Base-by-base conservation (phyloP, 2,329 filamentous ascomycete species). In the Cordyceps farinosa region DNA sequence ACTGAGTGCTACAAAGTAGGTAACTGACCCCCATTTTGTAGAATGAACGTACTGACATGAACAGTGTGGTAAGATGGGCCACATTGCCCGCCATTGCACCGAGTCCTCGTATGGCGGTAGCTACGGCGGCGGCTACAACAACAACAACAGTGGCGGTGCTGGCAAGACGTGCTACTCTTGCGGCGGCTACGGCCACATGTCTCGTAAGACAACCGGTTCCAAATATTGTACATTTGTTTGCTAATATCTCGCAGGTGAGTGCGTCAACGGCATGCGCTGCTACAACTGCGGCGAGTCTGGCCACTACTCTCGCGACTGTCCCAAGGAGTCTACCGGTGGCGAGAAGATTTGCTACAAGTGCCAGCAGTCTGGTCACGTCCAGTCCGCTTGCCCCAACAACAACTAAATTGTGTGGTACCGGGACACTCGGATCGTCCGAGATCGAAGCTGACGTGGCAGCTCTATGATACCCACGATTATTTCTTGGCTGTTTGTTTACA, bases 271-370 rank as follows among this genome's bases (percentile, higher is more conserved):
- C 73, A 94, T 96, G 84, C 98, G 98, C 85, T 99, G 95, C 89
- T 99, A 98, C 88, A 97, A 97, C 87, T 98, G 95, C 71, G 86
- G 86, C 74, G 92, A 97, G 83, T 90, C 94, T 71, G 94, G 95
- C 67, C 94, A 98, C 80, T 87, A 97, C 77, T 96, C 91, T 69
- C 90, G 94, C 69, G 95, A 99, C 79, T 99, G 95, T 86, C 90
- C 93, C 72, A 93, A 94, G 76, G 94, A 97, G 81, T 90, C 91
- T 65, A 86, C 88, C 70, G 85, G 87, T 69, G 86, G 88, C 74
- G 94, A 98, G 86, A 94, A 96, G 78, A 92, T 97, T 76, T 99
- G 95, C 89, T 99, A 99, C 87, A 96, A 96, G 85, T 98, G 86
- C 84, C 85, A 88, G 80, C 85, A 88, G 79, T 76, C 83, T 70